Base-by-base conservation (phyloP, 2,329 filamentous ascomycete species). In the Metarhizium guizhouense region DNA sequence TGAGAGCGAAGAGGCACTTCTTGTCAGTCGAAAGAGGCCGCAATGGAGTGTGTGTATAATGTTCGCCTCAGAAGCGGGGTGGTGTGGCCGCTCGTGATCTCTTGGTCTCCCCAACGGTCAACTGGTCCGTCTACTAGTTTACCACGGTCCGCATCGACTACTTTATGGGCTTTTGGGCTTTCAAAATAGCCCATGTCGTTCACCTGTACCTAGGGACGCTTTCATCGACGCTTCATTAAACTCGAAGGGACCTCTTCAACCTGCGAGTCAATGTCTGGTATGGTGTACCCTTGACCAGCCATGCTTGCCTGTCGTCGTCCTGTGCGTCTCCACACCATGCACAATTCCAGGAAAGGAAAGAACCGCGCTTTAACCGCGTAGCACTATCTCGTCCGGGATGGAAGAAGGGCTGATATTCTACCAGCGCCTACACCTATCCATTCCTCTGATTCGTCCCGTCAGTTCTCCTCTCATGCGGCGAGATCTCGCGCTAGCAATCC, bases 281-380 rank as follows among this genome's bases (percentile, higher is more conserved):
- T 20, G 16, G n/a, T 8, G 42, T 45, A 18, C 16, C 16, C 55
- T 50, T 16, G 40, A 18, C 36, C 45, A 42, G 18, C 25, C 48
- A 34, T 13, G 34, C 34, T 51, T 36, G 53, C 53, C 51, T 50
- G 48, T 55, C 49, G 49, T 52, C 25, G 45, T 38, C 8, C 38
- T 38, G 16, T 14, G 18, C 10, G 45, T 18, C 32, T 25, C 52
- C 52, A 42, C 32, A n/a, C 30, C 10, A n/a, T 38, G 45, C 13
- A 18, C 25, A 18, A 20, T 48, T 29, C 34, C 3, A 14, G 11
- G 5, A 11, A 34, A 32, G 13, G 40, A 30, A 30, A 7, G 29
- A 6, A 6, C 56, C 56, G 56, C 8, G 16, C 10, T 32, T 57
- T 57, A 57, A 34, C 56, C 56, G 56, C 49, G 7, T 43, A 47